Evolutionary conservation across 2,329 filamentous ascomycete genomes (phyloP), one percentile per base, ranked within the genome.

Genomic region (Chaetomiaceae sp.): DNA sequence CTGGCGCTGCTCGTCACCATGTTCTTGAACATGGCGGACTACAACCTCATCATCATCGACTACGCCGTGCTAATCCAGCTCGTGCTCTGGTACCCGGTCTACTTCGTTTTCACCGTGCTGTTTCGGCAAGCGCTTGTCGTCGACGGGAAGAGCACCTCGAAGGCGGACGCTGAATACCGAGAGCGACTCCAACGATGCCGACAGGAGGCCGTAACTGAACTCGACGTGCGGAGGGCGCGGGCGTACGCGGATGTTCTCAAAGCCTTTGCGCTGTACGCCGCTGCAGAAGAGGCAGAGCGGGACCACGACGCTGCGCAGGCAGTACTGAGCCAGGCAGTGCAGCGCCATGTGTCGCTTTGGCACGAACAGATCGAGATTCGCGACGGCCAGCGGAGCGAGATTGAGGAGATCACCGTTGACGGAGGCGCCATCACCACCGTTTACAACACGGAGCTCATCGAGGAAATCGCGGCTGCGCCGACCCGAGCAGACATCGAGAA

Each of bases 71-170:
- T 58, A 27, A 55, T 58, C 26, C 49, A 58, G 37, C 52, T 58
- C 14, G 54, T 58, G 4, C 54, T 58, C n/a, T 58, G 56, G 56
- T 58, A 58, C 41, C 56, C 56, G 5, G 52, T 58, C 10, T 58
- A 50, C 47, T 58, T 56, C 20, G 33, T 56, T 30, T 52, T 56
- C 24, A 58, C 56, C 17, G 48, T 58, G 12, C 29, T 58, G 14
- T 50, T 56, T 45, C 56, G 56, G 11, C 56, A 53, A 20, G 56
- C 52, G 1, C 46, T 58, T 4, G 52, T 56, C 9, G 46, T 58
- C 14, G 41, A 51, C 4, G 27, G 39, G 3, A 45, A 15, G 8
- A 33, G 15, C 22, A 5, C 38, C 12, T n/a, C 42, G 11, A 53
- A 49, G 20, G 18, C 48, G 11, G 56, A 58, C 17, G 33, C 42